These are phyloP conservation scores for Podospora conica DNA, from an alignment of 495 filamentous ascomycete species.

Conservation along the genomic window DNA sequence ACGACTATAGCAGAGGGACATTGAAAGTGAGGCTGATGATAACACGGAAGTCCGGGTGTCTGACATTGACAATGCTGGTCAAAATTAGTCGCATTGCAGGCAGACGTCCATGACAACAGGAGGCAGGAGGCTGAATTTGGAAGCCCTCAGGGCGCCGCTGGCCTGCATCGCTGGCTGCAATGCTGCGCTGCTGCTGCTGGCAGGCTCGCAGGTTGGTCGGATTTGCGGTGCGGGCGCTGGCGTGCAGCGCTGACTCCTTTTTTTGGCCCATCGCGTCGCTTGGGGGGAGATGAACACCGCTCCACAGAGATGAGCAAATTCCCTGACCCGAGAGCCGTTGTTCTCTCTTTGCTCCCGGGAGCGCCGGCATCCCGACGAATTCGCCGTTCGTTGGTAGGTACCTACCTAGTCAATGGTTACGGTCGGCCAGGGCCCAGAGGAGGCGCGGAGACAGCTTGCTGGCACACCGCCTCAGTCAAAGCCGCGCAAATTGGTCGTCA, in stretches of 20 bases:
- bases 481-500: not conserved
- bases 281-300: conserved; percentile 2
- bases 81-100: conserved; percentile 17
- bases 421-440: not conserved
- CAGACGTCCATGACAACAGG: not conserved
- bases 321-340: not conserved
- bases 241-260: conserved; percentile 6
- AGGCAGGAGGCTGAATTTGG: conserved; percentile 18
- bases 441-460: not conserved
- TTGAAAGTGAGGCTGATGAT: conserved; percentile 20
- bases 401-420: not conserved
- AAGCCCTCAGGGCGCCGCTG: conserved; percentile 5
- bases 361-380: conserved; percentile 14
- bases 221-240: conserved; percentile 3
- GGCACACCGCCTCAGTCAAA: conserved; percentile 9
- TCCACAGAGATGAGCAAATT: not conserved
- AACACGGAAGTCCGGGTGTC: conserved; percentile 10
- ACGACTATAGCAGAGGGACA: not conserved
- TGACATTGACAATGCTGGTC: conserved; percentile 11
- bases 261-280: not conserved
- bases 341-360: not conserved
- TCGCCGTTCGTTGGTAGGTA: conserved; percentile 6
- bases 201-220: not conserved
- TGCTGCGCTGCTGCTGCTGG: not conserved
- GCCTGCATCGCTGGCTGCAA: conserved; percentile 2